These are phyloP conservation scores for Trypanosoma congolense DNA, from an alignment of 208 protist species.

Conservation along the genomic window DNA sequence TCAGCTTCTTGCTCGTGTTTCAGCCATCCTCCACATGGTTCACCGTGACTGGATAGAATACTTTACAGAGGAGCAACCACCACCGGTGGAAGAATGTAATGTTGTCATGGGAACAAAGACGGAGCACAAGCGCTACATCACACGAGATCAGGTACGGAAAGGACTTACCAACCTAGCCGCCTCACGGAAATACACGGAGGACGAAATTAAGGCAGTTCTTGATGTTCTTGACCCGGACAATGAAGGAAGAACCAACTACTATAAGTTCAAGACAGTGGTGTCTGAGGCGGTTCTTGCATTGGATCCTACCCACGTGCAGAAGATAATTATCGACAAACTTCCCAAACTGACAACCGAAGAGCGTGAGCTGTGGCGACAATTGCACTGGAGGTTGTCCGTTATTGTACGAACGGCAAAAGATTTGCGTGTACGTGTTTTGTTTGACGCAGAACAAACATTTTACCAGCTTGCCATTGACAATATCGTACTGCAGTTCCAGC, in stretches of 20 bases:
- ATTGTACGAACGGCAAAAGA: conserved; percentile 65
- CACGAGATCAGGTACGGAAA: conserved; percentile 55
- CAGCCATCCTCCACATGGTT: conserved; percentile 82
- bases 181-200: conserved; percentile 34
- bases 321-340: conserved; percentile 52
- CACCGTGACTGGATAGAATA: conserved; percentile 74
- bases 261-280: conserved; percentile 83
- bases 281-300: conserved; percentile 62
- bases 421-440: conserved; percentile 78
- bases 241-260: conserved; percentile 79
- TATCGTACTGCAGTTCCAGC: conserved; percentile 80
- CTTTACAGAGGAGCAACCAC: conserved; percentile 66
- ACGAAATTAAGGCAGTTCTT: conserved; percentile 50
- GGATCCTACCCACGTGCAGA: conserved; percentile 51
- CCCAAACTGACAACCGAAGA: conserved; percentile 70
- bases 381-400: conserved; percentile 59
- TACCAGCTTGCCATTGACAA: conserved; percentile 95
- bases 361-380: conserved; percentile 63
- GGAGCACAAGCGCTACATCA: conserved; percentile 61
- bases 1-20: conserved; percentile 85
- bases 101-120: conserved; percentile 69
- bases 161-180: conserved; percentile 40
- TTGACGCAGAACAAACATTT: conserved; percentile 97
- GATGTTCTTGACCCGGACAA: conserved; percentile 60
- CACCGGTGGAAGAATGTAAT: conserved; percentile 84